Percentiles rank a stretch among this genome's conserved stretches.
Evolutionary conservation across 108 stramenopile genomes (phyloP).

Genomic region (Fistulifera pelliculosa): DNA sequence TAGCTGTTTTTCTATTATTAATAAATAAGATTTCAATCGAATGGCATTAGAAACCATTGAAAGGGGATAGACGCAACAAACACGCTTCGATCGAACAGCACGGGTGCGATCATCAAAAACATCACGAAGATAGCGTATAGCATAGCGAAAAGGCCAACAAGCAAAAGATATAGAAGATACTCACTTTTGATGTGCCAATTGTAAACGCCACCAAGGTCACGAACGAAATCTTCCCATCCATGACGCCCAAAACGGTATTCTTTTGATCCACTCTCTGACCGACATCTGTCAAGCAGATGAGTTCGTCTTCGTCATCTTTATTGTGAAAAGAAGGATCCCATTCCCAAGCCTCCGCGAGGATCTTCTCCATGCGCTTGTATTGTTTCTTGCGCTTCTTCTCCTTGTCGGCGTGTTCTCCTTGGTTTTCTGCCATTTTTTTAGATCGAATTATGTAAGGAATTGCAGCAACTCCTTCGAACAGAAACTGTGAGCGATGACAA

Average conservation of each 20-base stretch:
- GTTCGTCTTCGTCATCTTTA: constrained; percentile 5
- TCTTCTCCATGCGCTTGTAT: constrained; percentile 59
- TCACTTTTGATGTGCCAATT: constrained; percentile 65
- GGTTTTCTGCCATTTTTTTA: constrained; percentile 19
- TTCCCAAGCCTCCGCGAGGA: constrained; percentile 63
- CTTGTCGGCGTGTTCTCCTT: constrained; percentile 30
- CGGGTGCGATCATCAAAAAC: too few species aligned
- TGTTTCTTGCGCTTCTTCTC: constrained; percentile 64
- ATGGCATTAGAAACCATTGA: background rate
- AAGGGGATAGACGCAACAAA: constrained; percentile 1
- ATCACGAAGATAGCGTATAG: too few species aligned
- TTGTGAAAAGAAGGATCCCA: constrained; percentile 59
- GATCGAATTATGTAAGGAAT: too few species aligned
- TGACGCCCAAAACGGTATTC: constrained; percentile 53
- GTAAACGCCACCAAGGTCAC: constrained; percentile 75
- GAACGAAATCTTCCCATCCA: constrained; percentile 78
- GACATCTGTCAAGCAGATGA: constrained; percentile 25
- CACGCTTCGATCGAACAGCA: too few species aligned
- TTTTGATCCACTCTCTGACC: constrained; percentile 64
- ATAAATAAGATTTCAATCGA: constrained; percentile 4
- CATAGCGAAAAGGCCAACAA: too few species aligned
- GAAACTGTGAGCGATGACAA: too few species aligned
- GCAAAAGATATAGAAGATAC: constrained; percentile 10
- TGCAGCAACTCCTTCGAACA: too few species aligned
- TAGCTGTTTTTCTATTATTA: constrained; percentile 59